Conservation (phyloP, 2,329 filamentous ascomycete genomes). For the Escovopsis sp. region DNA sequence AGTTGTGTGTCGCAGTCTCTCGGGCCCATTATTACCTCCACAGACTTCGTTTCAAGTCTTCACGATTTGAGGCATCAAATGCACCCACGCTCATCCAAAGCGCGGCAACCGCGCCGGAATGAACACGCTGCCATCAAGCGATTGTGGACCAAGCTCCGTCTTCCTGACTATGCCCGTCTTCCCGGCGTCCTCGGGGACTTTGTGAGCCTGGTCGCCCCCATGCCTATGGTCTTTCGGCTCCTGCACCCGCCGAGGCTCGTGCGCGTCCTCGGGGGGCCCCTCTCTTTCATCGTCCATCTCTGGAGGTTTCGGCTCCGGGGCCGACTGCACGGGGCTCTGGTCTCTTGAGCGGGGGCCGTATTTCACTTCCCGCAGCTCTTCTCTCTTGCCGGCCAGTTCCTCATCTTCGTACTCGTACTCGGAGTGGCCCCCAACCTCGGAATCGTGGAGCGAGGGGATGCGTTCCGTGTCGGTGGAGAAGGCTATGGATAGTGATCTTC, state of each 20-base stretch:
- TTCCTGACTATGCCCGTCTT: slow-evolving; percentile 9
- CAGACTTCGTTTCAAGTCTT: not conserved
- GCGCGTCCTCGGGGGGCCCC: slow-evolving; percentile 1
- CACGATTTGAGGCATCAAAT: not conserved
- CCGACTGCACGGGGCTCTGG: slow-evolving; percentile 6
- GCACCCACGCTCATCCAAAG: slow-evolving; percentile 26
- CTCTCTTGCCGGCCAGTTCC: slow-evolving; percentile 36
- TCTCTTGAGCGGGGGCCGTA: slow-evolving; percentile 30
- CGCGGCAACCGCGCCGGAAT: slow-evolving; percentile 44
- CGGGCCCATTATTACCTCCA: not conserved
- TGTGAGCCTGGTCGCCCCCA: not conserved
- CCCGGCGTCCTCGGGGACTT: not conserved
- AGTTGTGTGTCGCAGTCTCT: not conserved
- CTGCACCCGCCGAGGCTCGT: too few species aligned
- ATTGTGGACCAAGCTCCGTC: slow-evolving; percentile 11
- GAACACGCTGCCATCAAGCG: slow-evolving; percentile 22
- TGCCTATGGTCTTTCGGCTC: not conserved
- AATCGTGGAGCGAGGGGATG: slow-evolving; percentile 33
- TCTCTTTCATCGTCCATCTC: slow-evolving; percentile 9
- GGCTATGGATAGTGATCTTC: slow-evolving; percentile 15
- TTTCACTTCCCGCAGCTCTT: slow-evolving; percentile 37
- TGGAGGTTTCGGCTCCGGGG: slow-evolving; percentile 9
- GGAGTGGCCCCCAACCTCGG: slow-evolving; percentile 34
- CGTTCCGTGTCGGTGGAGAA: slow-evolving; percentile 23
- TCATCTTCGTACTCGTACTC: slow-evolving; percentile 36